phyloP scores from a whole-genome alignment of 805 yeast genomes.

The Candida suzukii region DNA sequence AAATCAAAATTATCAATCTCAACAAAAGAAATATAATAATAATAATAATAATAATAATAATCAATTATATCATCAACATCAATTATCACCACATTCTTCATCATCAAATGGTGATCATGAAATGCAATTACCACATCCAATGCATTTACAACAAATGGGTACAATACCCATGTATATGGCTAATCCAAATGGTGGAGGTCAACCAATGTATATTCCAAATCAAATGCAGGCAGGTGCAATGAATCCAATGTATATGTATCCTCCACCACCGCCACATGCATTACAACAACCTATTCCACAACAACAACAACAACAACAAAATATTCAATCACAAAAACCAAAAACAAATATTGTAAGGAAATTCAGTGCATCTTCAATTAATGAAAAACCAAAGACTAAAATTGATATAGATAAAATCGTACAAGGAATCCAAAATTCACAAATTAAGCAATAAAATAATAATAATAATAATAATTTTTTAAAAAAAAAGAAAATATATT shows the following conservation, averaged over 20 bases:
- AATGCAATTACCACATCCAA: too few relatives aligned
- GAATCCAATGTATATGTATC: not conserved
- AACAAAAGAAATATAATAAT: too few relatives aligned
- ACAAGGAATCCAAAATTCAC: not conserved
- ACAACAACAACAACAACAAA: constrained; percentile 13
- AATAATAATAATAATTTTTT: not conserved
- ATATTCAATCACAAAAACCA: constrained; percentile 8
- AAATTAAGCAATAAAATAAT: not conserved
- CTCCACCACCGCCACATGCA: constrained; percentile 8
- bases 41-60: too few relatives aligned
- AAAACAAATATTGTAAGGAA: constrained; percentile 2
- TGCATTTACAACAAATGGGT: not conserved
- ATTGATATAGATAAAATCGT: not conserved
- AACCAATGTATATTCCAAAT: constrained; percentile 1
- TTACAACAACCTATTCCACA: constrained; percentile 19
- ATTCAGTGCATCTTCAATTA: too few relatives aligned
- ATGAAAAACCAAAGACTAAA: not conserved
- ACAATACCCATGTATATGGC: too few relatives aligned
- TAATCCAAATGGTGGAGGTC: not conserved
- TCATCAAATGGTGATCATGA: too few relatives aligned
- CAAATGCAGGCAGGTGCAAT: constrained; percentile 5
- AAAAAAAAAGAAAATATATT: not conserved
- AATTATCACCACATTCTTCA: too few relatives aligned
- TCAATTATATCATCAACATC: too few relatives aligned
- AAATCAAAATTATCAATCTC: too few relatives aligned